Percentiles rank a stretch among this genome's conserved stretches.
phyloP scores from a whole-genome alignment of 2,329 filamentous ascomycete species.

The Xylaria sp. region DNA sequence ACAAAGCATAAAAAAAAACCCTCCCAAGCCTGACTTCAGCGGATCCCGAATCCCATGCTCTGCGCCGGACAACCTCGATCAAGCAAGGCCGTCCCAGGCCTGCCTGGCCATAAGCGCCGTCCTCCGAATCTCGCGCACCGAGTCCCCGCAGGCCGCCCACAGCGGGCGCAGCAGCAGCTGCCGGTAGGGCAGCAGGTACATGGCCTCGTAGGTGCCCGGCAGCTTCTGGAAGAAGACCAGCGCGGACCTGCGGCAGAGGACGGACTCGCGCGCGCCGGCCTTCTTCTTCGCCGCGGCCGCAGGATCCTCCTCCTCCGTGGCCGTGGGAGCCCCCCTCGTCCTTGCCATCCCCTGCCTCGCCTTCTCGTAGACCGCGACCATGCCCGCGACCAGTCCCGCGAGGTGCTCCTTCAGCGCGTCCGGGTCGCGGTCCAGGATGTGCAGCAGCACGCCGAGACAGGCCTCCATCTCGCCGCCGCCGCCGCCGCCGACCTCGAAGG shows the following conservation, averaged over 20 bases:
- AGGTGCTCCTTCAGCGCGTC: conserved; percentile 52
- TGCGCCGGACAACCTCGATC: too few relatives aligned
- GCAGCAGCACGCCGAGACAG: conserved; percentile 52
- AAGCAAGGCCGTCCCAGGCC: conserved; percentile 48
- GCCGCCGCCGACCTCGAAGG: conserved; percentile 40
- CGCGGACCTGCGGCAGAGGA: conserved; percentile 49
- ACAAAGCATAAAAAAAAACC: background rate
- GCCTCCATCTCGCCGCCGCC: conserved; percentile 49
- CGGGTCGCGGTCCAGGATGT: conserved; percentile 50
- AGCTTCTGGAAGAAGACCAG: conserved; percentile 52
- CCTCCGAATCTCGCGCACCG: conserved; percentile 54
- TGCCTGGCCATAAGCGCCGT: conserved; percentile 52
- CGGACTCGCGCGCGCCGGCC: too few relatives aligned
- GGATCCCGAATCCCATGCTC: too few relatives aligned
- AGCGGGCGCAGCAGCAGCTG: conserved; percentile 51
- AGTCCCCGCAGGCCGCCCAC: conserved; percentile 55
- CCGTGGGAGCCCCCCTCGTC: conserved; percentile 18
- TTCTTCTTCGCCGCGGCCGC: too few relatives aligned
- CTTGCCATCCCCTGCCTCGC: too few relatives aligned
- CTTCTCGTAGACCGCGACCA: conserved; percentile 41
- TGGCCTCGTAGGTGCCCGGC: conserved; percentile 52
- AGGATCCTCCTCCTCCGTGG: conserved; percentile 7
- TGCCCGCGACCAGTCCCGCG: conserved; percentile 51
- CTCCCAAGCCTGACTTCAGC: conserved; percentile 3
- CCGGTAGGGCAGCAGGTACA: conserved; percentile 48